Evolutionary conservation across 495 filamentous ascomycete species (phyloP).

Genomic region (Sordaria brevicollis): DNA sequence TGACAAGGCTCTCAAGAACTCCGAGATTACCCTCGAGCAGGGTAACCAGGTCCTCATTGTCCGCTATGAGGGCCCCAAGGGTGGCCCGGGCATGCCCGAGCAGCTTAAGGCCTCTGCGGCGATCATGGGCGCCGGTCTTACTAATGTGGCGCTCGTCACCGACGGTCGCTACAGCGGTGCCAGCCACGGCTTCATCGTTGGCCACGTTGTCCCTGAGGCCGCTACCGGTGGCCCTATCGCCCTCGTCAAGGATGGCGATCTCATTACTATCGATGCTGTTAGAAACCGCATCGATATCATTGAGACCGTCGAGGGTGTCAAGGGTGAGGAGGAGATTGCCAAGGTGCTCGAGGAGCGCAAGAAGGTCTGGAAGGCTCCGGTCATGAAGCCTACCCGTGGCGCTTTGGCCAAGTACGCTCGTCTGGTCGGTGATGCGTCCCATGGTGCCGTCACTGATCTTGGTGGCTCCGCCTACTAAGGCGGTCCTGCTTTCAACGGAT

Average conservation of each 20-base stretch:
- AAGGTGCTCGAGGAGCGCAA: constrained; percentile 61
- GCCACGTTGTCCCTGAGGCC: constrained; percentile 90
- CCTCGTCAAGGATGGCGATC: constrained; percentile 69
- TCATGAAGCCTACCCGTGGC: constrained; percentile 68
- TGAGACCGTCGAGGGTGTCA: constrained; percentile 18
- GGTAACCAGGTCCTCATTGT: constrained; percentile 83
- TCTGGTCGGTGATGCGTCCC: constrained; percentile 44
- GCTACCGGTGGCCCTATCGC: constrained; percentile 73
- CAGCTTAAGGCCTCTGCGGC: constrained; percentile 82
- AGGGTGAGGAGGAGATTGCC: constrained; percentile 24
- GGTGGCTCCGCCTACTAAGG: constrained; percentile 16
- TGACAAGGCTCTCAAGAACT: constrained; percentile 60
- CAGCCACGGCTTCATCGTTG: constrained; percentile 89
- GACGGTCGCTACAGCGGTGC: constrained; percentile 90
- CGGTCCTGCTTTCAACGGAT: too few species aligned
- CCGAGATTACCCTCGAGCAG: constrained; percentile 54
- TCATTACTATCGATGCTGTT: constrained; percentile 78
- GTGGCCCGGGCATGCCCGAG: constrained; percentile 98
- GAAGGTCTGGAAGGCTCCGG: constrained; percentile 63
- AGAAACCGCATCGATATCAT: constrained; percentile 65
- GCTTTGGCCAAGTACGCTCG: constrained; percentile 83
- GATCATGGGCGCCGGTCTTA: constrained; percentile 85
- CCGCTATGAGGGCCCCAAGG: constrained; percentile 90
- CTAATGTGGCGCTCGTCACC: constrained; percentile 84
- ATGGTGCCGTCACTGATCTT: constrained; percentile 44